Percentiles rank a stretch among this genome's conserved stretches.
These are phyloP conservation scores for Luvunga scandens DNA, from an alignment of 345 rosid species.

Conservation along the genomic window DNA sequence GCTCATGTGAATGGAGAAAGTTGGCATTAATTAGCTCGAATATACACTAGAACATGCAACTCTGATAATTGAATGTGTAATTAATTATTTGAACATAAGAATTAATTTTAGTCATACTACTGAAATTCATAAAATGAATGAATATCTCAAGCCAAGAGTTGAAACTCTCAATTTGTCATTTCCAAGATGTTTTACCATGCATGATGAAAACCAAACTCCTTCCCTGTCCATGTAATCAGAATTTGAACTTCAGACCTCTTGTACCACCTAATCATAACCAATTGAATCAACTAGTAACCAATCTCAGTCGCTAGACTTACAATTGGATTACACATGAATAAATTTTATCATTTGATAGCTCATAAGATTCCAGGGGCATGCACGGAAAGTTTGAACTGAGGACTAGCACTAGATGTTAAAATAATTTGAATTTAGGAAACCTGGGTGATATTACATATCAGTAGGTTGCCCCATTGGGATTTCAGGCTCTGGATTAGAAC, in stretches of 20 bases:
- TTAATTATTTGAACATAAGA: background rate
- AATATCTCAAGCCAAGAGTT: background rate
- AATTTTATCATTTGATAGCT: background rate
- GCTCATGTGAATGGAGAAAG: no score
- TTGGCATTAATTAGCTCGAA: background rate
- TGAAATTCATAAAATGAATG: background rate
- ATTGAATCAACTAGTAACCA: no score
- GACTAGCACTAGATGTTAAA: background rate
- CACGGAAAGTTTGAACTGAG: background rate
- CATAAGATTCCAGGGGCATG: background rate
- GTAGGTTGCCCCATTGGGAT: background rate
- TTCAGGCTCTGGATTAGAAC: background rate
- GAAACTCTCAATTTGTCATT: background rate
- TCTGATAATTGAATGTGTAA: background rate
- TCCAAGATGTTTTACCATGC: no score
- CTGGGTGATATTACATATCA: background rate
- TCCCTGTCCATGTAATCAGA: no score
- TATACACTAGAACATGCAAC: background rate
- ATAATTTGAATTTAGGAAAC: background rate
- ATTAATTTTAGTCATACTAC: background rate
- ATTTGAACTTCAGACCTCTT: no score
- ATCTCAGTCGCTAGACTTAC: background rate
- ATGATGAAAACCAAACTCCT: no score
- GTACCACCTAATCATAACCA: no score
- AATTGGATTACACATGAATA: background rate